Evolutionary conservation across 306 rosid genomes (phyloP), one percentile per base, ranked within the genome.

Genomic region (peach (Prunus persica)): DNA sequence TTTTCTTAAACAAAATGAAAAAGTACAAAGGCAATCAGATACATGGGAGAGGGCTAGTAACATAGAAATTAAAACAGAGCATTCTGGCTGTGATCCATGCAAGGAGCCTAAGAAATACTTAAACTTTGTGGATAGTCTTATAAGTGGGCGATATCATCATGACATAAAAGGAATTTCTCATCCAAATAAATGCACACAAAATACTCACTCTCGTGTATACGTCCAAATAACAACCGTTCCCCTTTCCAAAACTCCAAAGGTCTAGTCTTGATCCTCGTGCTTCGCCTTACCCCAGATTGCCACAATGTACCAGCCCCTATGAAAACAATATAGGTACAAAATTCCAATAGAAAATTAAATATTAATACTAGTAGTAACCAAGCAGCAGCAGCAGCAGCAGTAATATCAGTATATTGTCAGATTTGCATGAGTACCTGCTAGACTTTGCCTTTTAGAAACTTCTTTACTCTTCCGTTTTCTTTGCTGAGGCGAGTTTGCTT

Each of bases 231-330:
- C 63, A 68, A 67, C 77, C 91, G 84, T 87, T 90, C 98, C 56
- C 98, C 97, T 80, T 85, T 93, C 98, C 98, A 93, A 65, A 70
- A 88, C 85, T 93, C 94, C 89, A 93, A 84, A 32, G 97, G 98
- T 88, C 93, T 89, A 62, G 89, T 81, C 83, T 72, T 88, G 82
- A 85, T 81, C 90, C 98, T 91, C 76, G 89, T 87, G 86, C 98
- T 91, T 87, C 88, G 85, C 81, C 98, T 88, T 65, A 93, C 71
- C 57, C 97, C 98, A 80, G 80, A 54, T 28, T 84, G 24, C 92
- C 92, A 88, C 24, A 68, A 74, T 49, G 91, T 84, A 58, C 97
- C 97, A 58, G 88, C 89, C 80, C 72, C 97, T 93, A 84, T 55
- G 54, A 83, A 84, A 63, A 81, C 43, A 74, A 43, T 28, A 56